These are phyloP conservation scores for Penicillium crustosum DNA, from an alignment of 2,329 filamentous ascomycete genomes.

Conservation along the genomic window DNA sequence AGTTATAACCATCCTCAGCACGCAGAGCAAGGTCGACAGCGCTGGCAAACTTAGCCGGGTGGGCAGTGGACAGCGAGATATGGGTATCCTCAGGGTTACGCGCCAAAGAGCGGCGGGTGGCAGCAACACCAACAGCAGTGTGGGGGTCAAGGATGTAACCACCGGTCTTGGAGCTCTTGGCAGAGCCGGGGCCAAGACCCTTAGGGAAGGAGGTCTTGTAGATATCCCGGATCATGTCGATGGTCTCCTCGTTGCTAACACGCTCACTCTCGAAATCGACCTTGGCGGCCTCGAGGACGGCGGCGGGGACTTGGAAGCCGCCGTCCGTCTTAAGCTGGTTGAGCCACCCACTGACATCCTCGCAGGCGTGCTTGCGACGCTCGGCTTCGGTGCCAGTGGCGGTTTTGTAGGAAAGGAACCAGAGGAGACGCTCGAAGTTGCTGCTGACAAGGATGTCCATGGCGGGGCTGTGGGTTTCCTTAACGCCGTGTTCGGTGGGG, in stretches of 20 bases:
- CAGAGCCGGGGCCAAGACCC: conserved; percentile 32
- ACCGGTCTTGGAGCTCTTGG: conserved; percentile 45
- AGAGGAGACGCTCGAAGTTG: conserved; percentile 94
- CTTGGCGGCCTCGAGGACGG: conserved; percentile 70
- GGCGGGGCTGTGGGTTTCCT: conserved; percentile 88
- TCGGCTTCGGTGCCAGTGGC: conserved; percentile 47
- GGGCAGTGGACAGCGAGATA: conserved; percentile 86
- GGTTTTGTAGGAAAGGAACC: conserved; percentile 79
- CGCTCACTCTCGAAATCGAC: conserved; percentile 78
- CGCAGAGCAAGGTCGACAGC: conserved; percentile 80
- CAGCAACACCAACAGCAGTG: conserved; percentile 80
- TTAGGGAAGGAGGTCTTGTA: conserved; percentile 58
- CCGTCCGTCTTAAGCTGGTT: conserved; percentile 75
- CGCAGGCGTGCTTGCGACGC: conserved; percentile 57
- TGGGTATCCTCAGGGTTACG: conserved; percentile 59
- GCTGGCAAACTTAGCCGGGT: conserved; percentile 89
- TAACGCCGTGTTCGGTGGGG: conserved; percentile 34
- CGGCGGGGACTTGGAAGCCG: conserved; percentile 75
- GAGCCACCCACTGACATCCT: conserved; percentile 77
- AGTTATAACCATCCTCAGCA: conserved; percentile 70
- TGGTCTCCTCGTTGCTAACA: conserved; percentile 63
- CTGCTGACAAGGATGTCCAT: conserved; percentile 98
- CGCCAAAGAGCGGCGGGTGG: conserved; percentile 67
- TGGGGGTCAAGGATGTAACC: conserved; percentile 91
- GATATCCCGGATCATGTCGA: conserved; percentile 62